Conservation (phyloP, 768 basidiomycete genomes). For the Amanita thiersii region DNA sequence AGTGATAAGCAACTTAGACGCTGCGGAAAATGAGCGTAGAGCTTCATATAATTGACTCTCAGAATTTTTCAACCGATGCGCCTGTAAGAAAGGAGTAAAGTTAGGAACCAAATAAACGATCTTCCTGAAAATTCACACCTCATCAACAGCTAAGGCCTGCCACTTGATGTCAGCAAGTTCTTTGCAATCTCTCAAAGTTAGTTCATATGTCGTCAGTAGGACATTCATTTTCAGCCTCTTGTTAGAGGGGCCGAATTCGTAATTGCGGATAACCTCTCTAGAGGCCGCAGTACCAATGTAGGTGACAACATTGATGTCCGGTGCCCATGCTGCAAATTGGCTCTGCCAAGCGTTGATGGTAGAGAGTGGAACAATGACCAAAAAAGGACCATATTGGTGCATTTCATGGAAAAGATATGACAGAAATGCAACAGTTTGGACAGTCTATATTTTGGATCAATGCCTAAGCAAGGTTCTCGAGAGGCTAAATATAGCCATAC, state of each 20-base stretch:
- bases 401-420: constrained; percentile 91
- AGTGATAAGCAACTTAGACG: constrained; percentile 92
- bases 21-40: constrained; percentile 78
- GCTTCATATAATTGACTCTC: constrained; percentile 97
- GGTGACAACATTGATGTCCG: constrained; percentile 92
- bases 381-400: constrained; percentile 93
- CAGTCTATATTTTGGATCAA: constrained; percentile 48
- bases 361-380: constrained; percentile 95
- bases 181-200: constrained; percentile 82
- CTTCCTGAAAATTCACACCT: constrained; percentile 40
- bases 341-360: constrained; percentile 98
- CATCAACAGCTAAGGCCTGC: constrained; percentile 95
- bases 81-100: constrained; percentile 34
- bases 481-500: constrained; percentile 21
- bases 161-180: constrained; percentile 93
- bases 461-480: constrained; percentile 10
- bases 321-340: constrained; percentile 92
- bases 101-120: constrained; percentile 11
- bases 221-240: constrained; percentile 97
- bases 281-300: constrained; percentile 88
- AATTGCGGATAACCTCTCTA: constrained; percentile 85
- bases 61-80: constrained; percentile 96
- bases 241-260: constrained; percentile 84
- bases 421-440: constrained; percentile 93
- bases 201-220: constrained; percentile 92